phyloP scores from a whole-genome alignment of 192 early-diverging fungal genomes.

The Podila minutissima region DNA sequence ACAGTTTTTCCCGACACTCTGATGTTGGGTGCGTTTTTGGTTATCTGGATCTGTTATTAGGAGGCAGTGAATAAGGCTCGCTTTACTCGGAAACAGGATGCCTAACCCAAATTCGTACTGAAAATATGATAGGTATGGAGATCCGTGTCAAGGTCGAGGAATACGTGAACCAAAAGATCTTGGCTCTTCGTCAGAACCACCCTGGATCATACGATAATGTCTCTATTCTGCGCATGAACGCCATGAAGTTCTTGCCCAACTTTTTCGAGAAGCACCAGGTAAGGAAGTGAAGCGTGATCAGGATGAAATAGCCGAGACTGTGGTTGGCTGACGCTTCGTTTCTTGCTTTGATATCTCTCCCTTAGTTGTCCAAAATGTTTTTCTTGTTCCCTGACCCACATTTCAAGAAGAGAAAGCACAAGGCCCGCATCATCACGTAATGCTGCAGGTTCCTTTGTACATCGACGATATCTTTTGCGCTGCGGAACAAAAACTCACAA shows the following conservation, averaged over 20 bases:
- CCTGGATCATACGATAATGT: slow-evolving; percentile 94
- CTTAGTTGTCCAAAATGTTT: slow-evolving; percentile 92
- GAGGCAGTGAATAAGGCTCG: background rate
- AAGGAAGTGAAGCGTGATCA: background rate
- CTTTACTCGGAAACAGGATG: no score
- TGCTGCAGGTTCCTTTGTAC: background rate
- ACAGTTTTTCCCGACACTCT: slow-evolving; percentile 92
- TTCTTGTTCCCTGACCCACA: slow-evolving; percentile 99
- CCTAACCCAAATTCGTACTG: no score
- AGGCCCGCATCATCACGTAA: slow-evolving; percentile 93
- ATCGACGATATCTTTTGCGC: background rate
- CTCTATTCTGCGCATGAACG: slow-evolving; percentile 97
- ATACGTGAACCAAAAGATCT: slow-evolving; percentile 91
- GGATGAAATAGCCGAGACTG: no score
- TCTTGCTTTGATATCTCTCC: background rate
- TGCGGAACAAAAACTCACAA: background rate
- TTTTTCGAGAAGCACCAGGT: slow-evolving; percentile 97
- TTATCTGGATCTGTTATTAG: background rate
- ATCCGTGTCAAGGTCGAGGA: slow-evolving; percentile 95
- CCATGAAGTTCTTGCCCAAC: slow-evolving; percentile 98
- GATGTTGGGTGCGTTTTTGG: slow-evolving; percentile 75
- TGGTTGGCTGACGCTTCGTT: no score
- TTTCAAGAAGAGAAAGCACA: slow-evolving; percentile 99
- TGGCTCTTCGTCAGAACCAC: slow-evolving; percentile 79
- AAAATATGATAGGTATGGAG: slow-evolving; percentile 82